Percentiles rank a stretch among this genome's conserved stretches.
Conservation (phyloP, 169 alveolate genomes). For the Plasmodium vinckei region DNA sequence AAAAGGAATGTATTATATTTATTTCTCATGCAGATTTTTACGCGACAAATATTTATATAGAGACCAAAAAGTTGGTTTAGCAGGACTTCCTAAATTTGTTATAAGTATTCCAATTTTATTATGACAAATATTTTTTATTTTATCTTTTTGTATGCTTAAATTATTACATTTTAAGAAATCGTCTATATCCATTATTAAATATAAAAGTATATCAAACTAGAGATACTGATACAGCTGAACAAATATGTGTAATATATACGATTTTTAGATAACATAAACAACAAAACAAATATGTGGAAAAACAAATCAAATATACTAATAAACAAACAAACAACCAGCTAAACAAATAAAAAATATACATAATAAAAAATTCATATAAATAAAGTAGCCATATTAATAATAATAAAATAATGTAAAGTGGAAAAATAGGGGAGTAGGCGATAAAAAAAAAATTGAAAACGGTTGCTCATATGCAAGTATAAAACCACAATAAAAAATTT, state of each 20-base stretch:
- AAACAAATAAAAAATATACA: neutral
- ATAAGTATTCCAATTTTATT: constrained; percentile 67
- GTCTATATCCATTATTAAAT: constrained; percentile 45
- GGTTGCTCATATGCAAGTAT: too few relatives aligned
- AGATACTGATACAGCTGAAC: too few relatives aligned
- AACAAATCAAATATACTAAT: neutral
- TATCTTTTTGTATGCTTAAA: constrained; percentile 56
- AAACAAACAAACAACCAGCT: neutral
- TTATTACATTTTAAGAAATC: constrained; percentile 62
- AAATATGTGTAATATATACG: too few relatives aligned
- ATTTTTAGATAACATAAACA: neutral
- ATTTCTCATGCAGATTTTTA: constrained; percentile 4
- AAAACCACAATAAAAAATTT: too few relatives aligned
- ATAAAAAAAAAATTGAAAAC: constrained; percentile 1
- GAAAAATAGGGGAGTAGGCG: neutral
- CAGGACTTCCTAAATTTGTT: constrained; percentile 74
- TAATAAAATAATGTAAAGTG: neutral
- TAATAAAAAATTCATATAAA: neutral
- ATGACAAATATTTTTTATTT: constrained; percentile 31
- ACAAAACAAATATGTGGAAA: neutral
- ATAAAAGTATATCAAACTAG: neutral
- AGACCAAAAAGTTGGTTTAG: constrained; percentile 64
- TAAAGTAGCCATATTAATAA: neutral
- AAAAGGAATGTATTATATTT: neutral
- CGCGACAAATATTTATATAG: constrained; percentile 61